Conservation (phyloP, 2,329 filamentous ascomycete species). For the Cadophora malorum region DNA sequence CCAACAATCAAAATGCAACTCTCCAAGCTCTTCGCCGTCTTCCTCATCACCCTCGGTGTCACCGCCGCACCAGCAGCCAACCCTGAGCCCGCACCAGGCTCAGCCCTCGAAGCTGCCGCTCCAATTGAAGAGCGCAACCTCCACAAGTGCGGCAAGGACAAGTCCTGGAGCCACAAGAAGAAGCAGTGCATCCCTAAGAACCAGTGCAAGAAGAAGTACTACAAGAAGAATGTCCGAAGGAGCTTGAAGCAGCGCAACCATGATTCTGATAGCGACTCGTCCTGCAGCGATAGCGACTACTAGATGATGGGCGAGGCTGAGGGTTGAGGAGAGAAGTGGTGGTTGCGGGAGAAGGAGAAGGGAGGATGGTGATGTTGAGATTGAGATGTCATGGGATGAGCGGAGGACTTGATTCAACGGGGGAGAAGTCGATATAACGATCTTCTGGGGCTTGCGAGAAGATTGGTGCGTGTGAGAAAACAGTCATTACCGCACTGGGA, state of each 20-base stretch:
- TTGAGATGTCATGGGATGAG: too few species aligned
- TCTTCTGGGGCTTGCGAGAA: background rate
- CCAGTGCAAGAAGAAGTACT: slow-evolving; percentile 5
- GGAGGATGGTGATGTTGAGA: too few species aligned
- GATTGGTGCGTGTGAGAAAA: background rate
- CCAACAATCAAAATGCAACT: background rate
- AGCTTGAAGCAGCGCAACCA: background rate
- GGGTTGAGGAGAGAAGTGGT: background rate
- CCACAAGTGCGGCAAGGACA: background rate
- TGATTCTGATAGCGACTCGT: background rate
- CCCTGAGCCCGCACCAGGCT: background rate
- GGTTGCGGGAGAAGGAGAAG: too few species aligned
- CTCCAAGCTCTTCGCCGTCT: background rate
- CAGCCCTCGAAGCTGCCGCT: background rate
- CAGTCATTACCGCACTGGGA: background rate
- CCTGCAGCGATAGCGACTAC: background rate
- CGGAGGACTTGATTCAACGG: too few species aligned
- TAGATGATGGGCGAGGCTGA: background rate
- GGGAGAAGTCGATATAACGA: background rate
- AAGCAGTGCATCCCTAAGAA: slow-evolving; percentile 9
- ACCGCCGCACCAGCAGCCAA: background rate
- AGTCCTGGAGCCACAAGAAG: background rate
- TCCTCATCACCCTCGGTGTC: background rate
- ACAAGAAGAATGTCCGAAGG: background rate
- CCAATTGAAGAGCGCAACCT: background rate